A percentile compares a stretch with the other conserved stretches of the same genome.
These are phyloP conservation scores for Parasitella parasitica DNA, from an alignment of 371 early-diverging fungal genomes.

Conservation along the genomic window DNA sequence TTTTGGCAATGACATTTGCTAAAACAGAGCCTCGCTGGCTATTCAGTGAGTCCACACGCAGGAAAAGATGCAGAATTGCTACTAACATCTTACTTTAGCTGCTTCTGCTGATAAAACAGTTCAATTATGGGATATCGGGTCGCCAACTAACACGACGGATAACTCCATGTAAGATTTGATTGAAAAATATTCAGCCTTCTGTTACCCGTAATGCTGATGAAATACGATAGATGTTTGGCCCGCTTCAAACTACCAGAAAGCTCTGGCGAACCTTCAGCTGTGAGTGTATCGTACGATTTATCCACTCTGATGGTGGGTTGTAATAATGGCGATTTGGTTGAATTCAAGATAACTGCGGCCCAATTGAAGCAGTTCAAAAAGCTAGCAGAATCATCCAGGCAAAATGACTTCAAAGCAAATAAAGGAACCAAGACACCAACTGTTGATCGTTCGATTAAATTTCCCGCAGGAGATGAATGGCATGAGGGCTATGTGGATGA, in stretches of 20 bases:
- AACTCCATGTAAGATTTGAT: slow-evolving; percentile 25
- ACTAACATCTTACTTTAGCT: slow-evolving; percentile 23
- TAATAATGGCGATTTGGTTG: slow-evolving; percentile 29
- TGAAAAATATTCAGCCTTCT: not conserved
- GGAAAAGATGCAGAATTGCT: not conserved
- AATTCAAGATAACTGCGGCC: slow-evolving; percentile 13
- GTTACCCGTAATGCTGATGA: no score
- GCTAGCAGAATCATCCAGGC: not conserved
- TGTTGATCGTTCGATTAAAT: slow-evolving; percentile 24
- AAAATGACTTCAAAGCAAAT: not conserved
- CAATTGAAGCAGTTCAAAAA: not conserved
- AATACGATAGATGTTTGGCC: slow-evolving; percentile 33
- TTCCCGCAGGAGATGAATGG: slow-evolving; percentile 58
- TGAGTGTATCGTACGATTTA: slow-evolving; percentile 28
- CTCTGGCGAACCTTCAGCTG: slow-evolving; percentile 25
- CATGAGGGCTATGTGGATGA: slow-evolving; percentile 63
- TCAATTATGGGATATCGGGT: slow-evolving; percentile 64
- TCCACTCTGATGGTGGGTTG: slow-evolving; percentile 33
- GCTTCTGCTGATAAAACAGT: slow-evolving; percentile 53
- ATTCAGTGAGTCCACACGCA: slow-evolving; percentile 38
- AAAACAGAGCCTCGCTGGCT: slow-evolving; percentile 53
- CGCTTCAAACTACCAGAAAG: slow-evolving; percentile 29
- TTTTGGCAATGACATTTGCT: slow-evolving; percentile 48
- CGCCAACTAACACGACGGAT: slow-evolving; percentile 28
- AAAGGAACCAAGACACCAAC: not conserved